phyloP scores from a whole-genome alignment of 2,329 filamentous ascomycete genomes.

The Diaporthe ilicicola region DNA sequence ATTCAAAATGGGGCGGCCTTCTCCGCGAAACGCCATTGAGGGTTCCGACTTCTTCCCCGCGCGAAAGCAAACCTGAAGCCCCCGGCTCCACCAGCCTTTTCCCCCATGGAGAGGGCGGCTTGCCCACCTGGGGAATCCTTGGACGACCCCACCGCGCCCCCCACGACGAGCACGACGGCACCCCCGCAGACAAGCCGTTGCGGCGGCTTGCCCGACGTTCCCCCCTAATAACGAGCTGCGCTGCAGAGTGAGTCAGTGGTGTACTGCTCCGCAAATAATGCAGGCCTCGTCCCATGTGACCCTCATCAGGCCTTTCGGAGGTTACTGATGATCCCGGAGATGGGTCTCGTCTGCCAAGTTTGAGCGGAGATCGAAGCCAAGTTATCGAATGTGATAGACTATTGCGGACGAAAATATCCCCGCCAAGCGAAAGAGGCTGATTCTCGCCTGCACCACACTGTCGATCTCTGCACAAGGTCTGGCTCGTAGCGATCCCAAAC shows the following conservation, averaged over 20 bases:
- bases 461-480: not conserved
- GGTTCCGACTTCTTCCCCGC: conserved; percentile 5
- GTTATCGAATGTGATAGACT: not conserved
- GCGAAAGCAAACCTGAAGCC: not conserved
- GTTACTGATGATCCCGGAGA: too few species aligned
- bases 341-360: not conserved
- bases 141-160: not conserved
- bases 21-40: conserved; percentile 14
- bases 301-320: not conserved
- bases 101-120: conserved; percentile 14
- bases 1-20: not conserved
- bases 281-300: not conserved
- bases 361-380: conserved; percentile 3
- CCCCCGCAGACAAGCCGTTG: too few species aligned
- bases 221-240: not conserved
- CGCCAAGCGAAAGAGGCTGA: not conserved
- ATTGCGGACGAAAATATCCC: not conserved
- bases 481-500: not conserved
- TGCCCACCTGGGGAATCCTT: conserved; percentile 20
- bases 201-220: not conserved
- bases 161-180: conserved; percentile 17
- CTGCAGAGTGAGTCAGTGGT: not conserved
- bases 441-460: not conserved
- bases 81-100: conserved; percentile 8
- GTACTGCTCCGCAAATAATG: not conserved